Base-by-base conservation (phyloP, 768 basidiomycete species). In the Brasilioporus rufonigricans region DNA sequence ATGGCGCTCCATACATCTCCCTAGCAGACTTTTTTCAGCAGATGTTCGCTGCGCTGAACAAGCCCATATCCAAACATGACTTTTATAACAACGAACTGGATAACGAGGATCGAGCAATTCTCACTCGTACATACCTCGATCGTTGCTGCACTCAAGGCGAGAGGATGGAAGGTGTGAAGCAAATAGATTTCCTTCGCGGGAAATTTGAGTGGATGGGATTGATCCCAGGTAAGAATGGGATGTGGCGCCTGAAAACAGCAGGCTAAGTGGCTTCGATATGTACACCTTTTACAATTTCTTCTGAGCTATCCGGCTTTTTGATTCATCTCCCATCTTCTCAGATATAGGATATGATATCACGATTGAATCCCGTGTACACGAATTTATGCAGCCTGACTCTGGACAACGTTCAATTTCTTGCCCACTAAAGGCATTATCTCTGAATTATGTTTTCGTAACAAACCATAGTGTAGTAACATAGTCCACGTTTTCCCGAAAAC, bases 171-270 rank as follows among this genome's bases (percentile, higher is more conserved):
- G 86, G 86, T 1, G 77, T 87, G 23, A 72, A 75, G 29, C 76
- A 76, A 47, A 76, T 88, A 5, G 86, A 88, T 70, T 89, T 77
- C 60, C 68, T 89, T 69, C 81, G 80, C 14, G 76, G 74, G 33
- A 77, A 77, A 55, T 67, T 71, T 44, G 62, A 81, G 10, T 79
- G 86, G 66, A 71, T 77, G 52, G 87, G 87, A 8, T 67, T 89
- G 53, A 67, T 66, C 45, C 76, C 78, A 49, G 78, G 78, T 2
- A 78, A 74, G 61, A 76, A 80, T 32, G 86, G 86, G 9, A 74
- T 81, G 69, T 87, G 84, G 82, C 81, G 86, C 69, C 77, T 89
- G 64, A 86, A 80, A 69, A 78, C 82, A 36, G 73, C 81, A 38
- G 73, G 68, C 19, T 63, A 49, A 71, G 55, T 43, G 65, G 19